Conservation (phyloP, 1,284 basidiomycete genomes). For the Cryptococcus sp. region DNA sequence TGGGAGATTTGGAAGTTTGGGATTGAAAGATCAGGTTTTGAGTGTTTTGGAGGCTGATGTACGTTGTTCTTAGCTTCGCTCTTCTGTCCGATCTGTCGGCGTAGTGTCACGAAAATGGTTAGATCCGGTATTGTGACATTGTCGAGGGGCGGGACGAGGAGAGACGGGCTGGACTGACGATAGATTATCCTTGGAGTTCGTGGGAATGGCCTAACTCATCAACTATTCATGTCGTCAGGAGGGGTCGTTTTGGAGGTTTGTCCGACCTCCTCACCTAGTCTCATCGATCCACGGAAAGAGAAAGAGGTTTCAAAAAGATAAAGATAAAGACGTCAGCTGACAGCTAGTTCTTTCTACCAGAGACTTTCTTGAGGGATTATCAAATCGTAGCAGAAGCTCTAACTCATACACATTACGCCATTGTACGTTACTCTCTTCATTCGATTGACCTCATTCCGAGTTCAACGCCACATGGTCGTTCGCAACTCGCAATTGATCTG, state of each 20-base stretch:
- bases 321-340: too few relatives aligned
- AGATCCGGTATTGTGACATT: too few relatives aligned
- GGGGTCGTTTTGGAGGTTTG: slow-evolving; percentile 18
- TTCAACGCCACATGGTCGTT: neutral
- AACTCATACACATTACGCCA: neutral
- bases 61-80: neutral
- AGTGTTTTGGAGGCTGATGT: neutral
- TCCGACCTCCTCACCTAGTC: too few relatives aligned
- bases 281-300: too few relatives aligned
- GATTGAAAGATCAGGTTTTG: slow-evolving; percentile 15
- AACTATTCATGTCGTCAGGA: slow-evolving; percentile 22
- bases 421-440: neutral
- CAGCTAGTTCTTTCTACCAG: neutral
- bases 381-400: neutral
- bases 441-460: neutral
- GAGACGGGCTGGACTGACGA: neutral
- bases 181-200: slow-evolving; percentile 22
- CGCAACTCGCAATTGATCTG: too few relatives aligned
- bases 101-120: too few relatives aligned
- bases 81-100: too few relatives aligned
- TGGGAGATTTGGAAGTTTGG: slow-evolving; percentile 16
- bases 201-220: slow-evolving; percentile 25
- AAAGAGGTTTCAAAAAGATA: too few relatives aligned
- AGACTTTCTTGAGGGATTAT: neutral
- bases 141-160: too few relatives aligned